phyloP scores from a whole-genome alignment of 2,329 filamentous ascomycete species.

The Botrytis elliptica region DNA sequence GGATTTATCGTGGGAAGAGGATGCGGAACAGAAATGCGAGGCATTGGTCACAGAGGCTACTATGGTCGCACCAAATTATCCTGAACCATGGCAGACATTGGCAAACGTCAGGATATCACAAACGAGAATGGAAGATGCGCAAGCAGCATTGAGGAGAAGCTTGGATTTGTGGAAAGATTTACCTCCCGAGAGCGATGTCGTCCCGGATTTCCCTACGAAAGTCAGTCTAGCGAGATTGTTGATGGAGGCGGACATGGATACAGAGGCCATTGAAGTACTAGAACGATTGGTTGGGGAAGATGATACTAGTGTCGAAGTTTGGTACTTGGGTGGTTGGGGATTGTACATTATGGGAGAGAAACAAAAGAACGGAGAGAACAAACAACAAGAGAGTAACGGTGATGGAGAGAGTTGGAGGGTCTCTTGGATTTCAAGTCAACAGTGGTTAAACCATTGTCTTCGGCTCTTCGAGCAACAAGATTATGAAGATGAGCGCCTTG shows the following conservation, averaged over 20 bases:
- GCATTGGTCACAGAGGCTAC: constrained; percentile 86
- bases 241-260: constrained; percentile 86
- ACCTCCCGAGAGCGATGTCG: constrained; percentile 64
- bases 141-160: constrained; percentile 73
- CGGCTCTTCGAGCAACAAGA: constrained; percentile 75
- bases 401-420: constrained; percentile 47
- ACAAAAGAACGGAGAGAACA: constrained; percentile 46
- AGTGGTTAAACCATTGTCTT: constrained; percentile 80
- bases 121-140: constrained; percentile 72
- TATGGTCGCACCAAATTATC: constrained; percentile 73
- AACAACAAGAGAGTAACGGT: constrained; percentile 39
- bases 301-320: constrained; percentile 90
- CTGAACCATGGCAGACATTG: constrained; percentile 93
- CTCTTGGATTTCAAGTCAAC: constrained; percentile 70
- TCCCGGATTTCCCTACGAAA: constrained; percentile 83
- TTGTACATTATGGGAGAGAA: constrained; percentile 76
- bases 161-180: constrained; percentile 81
- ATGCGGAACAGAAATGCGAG: constrained; percentile 88
- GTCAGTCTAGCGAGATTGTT: constrained; percentile 81
- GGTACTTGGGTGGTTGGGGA: constrained; percentile 96
- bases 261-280: constrained; percentile 79
- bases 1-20: constrained; percentile 87
- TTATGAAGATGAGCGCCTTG: constrained; percentile 80
- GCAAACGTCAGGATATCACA: constrained; percentile 94
- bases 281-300: constrained; percentile 84